These are phyloP conservation scores for Cerrena zonata DNA, from an alignment of 1,284 basidiomycete species.

Conservation along the genomic window DNA sequence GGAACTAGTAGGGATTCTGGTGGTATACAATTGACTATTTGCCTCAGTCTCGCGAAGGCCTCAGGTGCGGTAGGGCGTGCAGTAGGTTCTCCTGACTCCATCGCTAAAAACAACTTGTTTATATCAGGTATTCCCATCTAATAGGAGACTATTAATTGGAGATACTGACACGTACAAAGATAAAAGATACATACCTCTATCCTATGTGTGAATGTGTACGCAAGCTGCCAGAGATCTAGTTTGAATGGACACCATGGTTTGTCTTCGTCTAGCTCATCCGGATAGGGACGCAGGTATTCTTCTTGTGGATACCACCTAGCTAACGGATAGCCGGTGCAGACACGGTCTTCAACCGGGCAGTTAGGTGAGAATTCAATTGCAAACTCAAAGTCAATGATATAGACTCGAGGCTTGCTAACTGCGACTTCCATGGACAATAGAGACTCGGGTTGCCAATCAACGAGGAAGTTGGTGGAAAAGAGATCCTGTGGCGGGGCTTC, in stretches of 20 bases:
- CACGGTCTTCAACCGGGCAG: conserved; percentile 10
- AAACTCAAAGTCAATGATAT: neutral
- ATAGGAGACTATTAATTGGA: neutral
- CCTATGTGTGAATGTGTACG: conserved; percentile 7
- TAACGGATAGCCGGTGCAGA: conserved; percentile 11
- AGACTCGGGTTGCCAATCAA: neutral
- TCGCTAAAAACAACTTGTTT: neutral
- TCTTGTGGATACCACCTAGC: neutral
- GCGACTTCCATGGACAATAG: neutral
- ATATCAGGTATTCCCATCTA: neutral
- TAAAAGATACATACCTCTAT: neutral
- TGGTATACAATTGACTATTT: neutral
- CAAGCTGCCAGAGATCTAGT: conserved; percentile 29
- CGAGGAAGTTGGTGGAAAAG: neutral
- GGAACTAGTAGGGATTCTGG: neutral
- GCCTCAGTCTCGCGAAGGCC: neutral
- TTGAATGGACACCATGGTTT: conserved; percentile 24
- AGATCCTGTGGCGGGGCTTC: neutral
- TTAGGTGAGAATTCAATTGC: conserved; percentile 4
- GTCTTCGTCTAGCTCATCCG: conserved; percentile 14
- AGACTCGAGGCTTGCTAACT: neutral
- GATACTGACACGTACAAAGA: neutral
- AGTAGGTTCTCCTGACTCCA: neutral
- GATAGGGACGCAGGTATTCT: neutral
- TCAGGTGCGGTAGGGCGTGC: neutral